These are phyloP conservation scores for Malassezia pachydermatis DNA, from an alignment of 1,284 basidiomycete species.

Conservation along the genomic window DNA sequence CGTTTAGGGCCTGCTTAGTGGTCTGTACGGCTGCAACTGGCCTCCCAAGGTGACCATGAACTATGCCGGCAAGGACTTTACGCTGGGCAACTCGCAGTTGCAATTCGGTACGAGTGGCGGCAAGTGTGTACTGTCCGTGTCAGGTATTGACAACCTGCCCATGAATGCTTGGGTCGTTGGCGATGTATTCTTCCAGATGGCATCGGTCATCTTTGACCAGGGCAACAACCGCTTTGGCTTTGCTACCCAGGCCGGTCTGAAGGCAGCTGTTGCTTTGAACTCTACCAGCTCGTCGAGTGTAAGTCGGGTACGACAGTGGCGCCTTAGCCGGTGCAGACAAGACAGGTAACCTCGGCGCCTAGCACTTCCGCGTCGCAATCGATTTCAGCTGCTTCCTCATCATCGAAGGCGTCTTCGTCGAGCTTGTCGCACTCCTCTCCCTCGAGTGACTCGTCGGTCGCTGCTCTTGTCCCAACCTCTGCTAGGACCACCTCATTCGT, in stretches of 20 bases:
- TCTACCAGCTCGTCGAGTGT: too few relatives aligned
- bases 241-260: conserved; percentile 24
- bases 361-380: too few relatives aligned
- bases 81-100: not conserved
- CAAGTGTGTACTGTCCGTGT: conserved; percentile 35
- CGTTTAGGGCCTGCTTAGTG: conserved; percentile 44
- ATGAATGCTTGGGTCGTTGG: conserved; percentile 49
- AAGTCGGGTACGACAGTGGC: too few relatives aligned
- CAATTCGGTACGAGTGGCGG: conserved; percentile 27
- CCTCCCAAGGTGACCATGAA: conserved; percentile 43
- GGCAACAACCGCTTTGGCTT: conserved; percentile 50
- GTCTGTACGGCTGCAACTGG: conserved; percentile 33
- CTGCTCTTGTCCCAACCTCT: too few relatives aligned
- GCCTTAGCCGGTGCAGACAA: too few relatives aligned
- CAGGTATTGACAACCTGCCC: conserved; percentile 39
- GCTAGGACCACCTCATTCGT: too few relatives aligned
- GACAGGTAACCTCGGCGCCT: too few relatives aligned
- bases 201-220: conserved; percentile 49
- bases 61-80: conserved; percentile 32
- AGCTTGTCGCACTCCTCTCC: too few relatives aligned
- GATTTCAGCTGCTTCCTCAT: too few relatives aligned
- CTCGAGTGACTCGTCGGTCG: too few relatives aligned
- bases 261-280: not conserved
- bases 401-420: too few relatives aligned
- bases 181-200: conserved; percentile 41